phyloP scores from a whole-genome alignment of 1,284 basidiomycete genomes.

The Ustilago bromivora region DNA sequence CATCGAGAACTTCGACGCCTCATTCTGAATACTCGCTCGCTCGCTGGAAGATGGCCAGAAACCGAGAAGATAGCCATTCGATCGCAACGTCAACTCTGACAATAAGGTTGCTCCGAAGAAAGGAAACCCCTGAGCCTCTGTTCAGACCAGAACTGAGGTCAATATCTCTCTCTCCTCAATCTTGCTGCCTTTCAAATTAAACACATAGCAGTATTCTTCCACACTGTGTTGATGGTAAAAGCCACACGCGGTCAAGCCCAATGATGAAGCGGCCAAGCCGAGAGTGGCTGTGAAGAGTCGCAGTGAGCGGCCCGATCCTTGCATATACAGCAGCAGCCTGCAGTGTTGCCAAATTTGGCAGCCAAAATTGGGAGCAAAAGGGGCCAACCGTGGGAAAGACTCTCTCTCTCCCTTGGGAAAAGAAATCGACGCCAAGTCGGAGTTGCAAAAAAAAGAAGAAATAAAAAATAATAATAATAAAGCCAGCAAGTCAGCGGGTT shows the following conservation, averaged over 20 bases:
- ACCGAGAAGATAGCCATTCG: background rate
- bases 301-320: background rate
- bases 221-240: background rate
- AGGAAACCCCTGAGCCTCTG: too few relatives aligned
- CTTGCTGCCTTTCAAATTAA: background rate
- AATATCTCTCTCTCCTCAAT: background rate
- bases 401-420: background rate
- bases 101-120: too few relatives aligned
- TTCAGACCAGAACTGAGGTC: too few relatives aligned
- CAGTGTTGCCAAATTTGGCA: background rate
- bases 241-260: background rate
- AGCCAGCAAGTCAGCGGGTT: too few relatives aligned
- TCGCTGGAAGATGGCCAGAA: background rate
- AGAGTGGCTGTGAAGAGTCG: background rate
- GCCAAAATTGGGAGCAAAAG: conserved; percentile 3
- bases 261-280: background rate
- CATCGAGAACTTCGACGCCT: background rate
- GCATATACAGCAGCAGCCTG: background rate
- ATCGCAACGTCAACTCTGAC: background rate
- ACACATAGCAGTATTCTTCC: too few relatives aligned
- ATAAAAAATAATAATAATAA: too few relatives aligned
- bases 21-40: background rate
- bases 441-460: background rate
- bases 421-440: conserved; percentile 3
- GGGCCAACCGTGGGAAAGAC: conserved; percentile 3